Conservation (phyloP, 2,329 filamentous ascomycete genomes). For the Fusarium chaquense region DNA sequence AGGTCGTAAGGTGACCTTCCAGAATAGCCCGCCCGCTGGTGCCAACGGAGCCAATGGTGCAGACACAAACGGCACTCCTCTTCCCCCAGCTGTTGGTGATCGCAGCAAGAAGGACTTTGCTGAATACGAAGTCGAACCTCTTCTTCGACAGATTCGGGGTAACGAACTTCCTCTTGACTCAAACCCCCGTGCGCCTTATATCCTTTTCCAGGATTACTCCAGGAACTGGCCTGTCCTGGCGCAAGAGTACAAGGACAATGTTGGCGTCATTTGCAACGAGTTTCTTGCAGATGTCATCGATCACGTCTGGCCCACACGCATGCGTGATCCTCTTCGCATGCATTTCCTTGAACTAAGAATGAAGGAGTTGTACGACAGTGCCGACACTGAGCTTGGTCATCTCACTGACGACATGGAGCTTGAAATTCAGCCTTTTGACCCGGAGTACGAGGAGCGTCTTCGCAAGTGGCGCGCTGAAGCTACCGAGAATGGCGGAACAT, state of each 20-base stretch:
- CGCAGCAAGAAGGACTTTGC: slow-evolving; percentile 62
- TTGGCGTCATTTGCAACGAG: slow-evolving; percentile 66
- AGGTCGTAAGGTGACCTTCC: slow-evolving; percentile 62
- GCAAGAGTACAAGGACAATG: slow-evolving; percentile 66
- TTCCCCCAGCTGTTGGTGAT: slow-evolving; percentile 51
- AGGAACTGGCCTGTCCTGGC: slow-evolving; percentile 65
- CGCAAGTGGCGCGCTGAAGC: slow-evolving; percentile 59
- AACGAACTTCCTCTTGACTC: slow-evolving; percentile 66
- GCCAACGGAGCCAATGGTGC: slow-evolving; percentile 32
- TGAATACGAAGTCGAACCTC: slow-evolving; percentile 61
- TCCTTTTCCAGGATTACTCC: slow-evolving; percentile 66
- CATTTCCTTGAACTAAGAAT: slow-evolving; percentile 64
- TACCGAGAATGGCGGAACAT: slow-evolving; percentile 59
- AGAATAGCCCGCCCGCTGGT: slow-evolving; percentile 35
- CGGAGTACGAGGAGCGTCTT: slow-evolving; percentile 65
- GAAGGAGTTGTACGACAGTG: slow-evolving; percentile 60
- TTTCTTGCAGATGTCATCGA: slow-evolving; percentile 65
- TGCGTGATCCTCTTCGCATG: slow-evolving; percentile 63
- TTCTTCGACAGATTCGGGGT: slow-evolving; percentile 63
- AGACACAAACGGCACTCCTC: slow-evolving; percentile 30
- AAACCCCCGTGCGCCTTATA: slow-evolving; percentile 65
- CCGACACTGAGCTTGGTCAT: slow-evolving; percentile 60
- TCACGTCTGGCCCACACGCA: slow-evolving; percentile 63
- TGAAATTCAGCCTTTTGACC: slow-evolving; percentile 66
- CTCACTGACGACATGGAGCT: slow-evolving; percentile 64